Conservation (phyloP, 2,329 filamentous ascomycete species). For the Colletotrichum siamense region DNA sequence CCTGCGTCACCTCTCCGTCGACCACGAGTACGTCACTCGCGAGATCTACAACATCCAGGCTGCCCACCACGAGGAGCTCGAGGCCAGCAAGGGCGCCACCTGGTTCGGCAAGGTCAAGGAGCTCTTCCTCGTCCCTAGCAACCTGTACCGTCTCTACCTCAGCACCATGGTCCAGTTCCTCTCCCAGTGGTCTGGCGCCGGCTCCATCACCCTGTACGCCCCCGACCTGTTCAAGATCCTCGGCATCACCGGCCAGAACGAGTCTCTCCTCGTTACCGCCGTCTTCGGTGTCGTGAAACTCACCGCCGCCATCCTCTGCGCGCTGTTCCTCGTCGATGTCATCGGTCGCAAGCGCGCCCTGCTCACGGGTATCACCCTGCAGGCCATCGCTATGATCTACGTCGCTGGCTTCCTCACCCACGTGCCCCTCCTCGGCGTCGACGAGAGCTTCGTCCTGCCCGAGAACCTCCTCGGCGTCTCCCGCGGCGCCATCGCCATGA, state of each 20-base stretch:
- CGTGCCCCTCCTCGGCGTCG: constrained; percentile 63
- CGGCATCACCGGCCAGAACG: constrained; percentile 70
- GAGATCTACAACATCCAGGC: constrained; percentile 70
- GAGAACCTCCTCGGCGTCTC: constrained; percentile 58
- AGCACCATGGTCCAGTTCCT: constrained; percentile 73
- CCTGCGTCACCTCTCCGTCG: constrained; percentile 63
- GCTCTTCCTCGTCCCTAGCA: constrained; percentile 69
- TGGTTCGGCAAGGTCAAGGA: constrained; percentile 71
- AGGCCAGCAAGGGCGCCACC: constrained; percentile 71
- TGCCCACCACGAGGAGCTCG: constrained; percentile 72
- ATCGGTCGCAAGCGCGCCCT: constrained; percentile 76
- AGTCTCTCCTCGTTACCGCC: constrained; percentile 75
- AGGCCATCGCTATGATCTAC: constrained; percentile 67
- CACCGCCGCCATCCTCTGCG: constrained; percentile 68
- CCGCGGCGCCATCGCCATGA: constrained; percentile 74
- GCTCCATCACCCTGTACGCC: constrained; percentile 78
- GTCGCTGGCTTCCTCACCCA: constrained; percentile 66
- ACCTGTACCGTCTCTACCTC: constrained; percentile 76
- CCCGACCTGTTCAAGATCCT: constrained; percentile 75
- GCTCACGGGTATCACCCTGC: constrained; percentile 63
- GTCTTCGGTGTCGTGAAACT: constrained; percentile 82
- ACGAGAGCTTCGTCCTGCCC: constrained; percentile 53
- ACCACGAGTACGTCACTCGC: constrained; percentile 64
- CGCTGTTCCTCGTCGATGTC: constrained; percentile 80
- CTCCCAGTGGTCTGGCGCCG: constrained; percentile 76